Percentiles rank a stretch among this genome's conserved stretches.
Evolutionary conservation across 1,284 basidiomycete species (phyloP).

Genomic region (Mycena citricolor): DNA sequence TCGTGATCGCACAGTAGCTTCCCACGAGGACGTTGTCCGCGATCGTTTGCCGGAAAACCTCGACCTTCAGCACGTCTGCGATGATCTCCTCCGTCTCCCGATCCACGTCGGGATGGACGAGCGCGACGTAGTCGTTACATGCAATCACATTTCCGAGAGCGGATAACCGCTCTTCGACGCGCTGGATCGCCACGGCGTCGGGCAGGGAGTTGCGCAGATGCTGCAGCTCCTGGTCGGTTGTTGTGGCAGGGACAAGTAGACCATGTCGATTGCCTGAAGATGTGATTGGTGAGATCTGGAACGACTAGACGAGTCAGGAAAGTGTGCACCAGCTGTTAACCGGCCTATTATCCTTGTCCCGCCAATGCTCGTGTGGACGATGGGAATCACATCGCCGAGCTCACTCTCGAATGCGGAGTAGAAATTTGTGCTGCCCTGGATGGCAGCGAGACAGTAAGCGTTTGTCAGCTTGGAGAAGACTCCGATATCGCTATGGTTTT

Average conservation of each 20-base stretch:
- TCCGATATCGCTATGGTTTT: constrained; percentile 96
- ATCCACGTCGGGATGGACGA: constrained; percentile 97
- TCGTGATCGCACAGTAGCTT: constrained; percentile 91
- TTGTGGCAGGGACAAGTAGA: constrained; percentile 92
- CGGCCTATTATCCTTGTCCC: constrained; percentile 95
- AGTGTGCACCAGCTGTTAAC: constrained; percentile 76
- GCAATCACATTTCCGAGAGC: constrained; percentile 98
- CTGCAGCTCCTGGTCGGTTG: constrained; percentile 98
- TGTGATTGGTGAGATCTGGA: too few relatives aligned
- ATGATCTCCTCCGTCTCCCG: constrained; percentile 99
- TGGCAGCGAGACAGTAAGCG: constrained; percentile 89
- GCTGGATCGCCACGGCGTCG: constrained; percentile 88
- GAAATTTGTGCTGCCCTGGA: constrained; percentile 97
- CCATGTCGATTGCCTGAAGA: constrained; percentile 86
- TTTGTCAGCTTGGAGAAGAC: constrained; percentile 96
- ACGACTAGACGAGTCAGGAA: constrained; percentile 1
- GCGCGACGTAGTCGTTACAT: constrained; percentile 96
- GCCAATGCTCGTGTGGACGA: constrained; percentile 95
- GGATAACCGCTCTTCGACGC: constrained; percentile 94
- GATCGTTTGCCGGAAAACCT: constrained; percentile 98
- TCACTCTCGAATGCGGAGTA: constrained; percentile 97
- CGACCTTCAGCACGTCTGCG: constrained; percentile 97
- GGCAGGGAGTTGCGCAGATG: constrained; percentile 97
- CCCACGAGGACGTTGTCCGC: constrained; percentile 97
- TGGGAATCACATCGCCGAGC: constrained; percentile 90